phyloP scores from a whole-genome alignment of 164 flowering plant genomes.

The Taxillus chinensis region DNA sequence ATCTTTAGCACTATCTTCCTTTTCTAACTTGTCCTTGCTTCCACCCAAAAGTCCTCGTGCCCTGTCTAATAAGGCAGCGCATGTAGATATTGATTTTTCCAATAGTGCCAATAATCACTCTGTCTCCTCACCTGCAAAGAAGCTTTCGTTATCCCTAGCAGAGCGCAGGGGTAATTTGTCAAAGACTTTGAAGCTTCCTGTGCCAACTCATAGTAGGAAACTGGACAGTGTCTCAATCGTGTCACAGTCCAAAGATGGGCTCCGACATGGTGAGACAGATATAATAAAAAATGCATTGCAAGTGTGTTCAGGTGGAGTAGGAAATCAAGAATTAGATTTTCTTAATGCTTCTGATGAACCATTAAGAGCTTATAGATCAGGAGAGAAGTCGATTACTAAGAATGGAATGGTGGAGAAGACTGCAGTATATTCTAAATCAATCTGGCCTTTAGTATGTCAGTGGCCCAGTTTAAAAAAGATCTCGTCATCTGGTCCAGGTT shows the following conservation, averaged over 20 bases:
- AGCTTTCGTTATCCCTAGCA: conserved; percentile 44
- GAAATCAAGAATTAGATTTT: conserved; percentile 6
- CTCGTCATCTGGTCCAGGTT: conserved; percentile 19
- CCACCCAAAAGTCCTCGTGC: conserved; percentile 22
- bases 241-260: conserved; percentile 8
- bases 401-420: conserved; percentile 11
- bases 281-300: conserved; percentile 10
- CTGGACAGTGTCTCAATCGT: conserved; percentile 4
- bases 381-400: conserved; percentile 1
- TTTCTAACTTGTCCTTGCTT: conserved; percentile 28
- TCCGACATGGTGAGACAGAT: conserved; percentile 13
- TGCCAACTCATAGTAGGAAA: conserved; percentile 18
- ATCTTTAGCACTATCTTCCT: conserved; percentile 31
- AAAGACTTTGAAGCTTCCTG: conserved; percentile 43
- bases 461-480: conserved; percentile 53
- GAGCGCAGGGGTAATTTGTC: conserved; percentile 68
- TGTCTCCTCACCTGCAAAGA: conserved; percentile 22
- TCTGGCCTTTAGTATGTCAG: conserved; percentile 25
- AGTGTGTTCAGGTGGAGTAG: conserved; percentile 10
- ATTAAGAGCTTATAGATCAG: conserved; percentile 5
- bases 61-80: conserved; percentile 13
- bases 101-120: conserved; percentile 16
- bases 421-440: conserved; percentile 1
- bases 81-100: conserved; percentile 15
- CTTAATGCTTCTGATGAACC: conserved; percentile 9